These are phyloP conservation scores for Pichia pseudocactophila DNA, from an alignment of 805 yeast species.

Conservation along the genomic window DNA sequence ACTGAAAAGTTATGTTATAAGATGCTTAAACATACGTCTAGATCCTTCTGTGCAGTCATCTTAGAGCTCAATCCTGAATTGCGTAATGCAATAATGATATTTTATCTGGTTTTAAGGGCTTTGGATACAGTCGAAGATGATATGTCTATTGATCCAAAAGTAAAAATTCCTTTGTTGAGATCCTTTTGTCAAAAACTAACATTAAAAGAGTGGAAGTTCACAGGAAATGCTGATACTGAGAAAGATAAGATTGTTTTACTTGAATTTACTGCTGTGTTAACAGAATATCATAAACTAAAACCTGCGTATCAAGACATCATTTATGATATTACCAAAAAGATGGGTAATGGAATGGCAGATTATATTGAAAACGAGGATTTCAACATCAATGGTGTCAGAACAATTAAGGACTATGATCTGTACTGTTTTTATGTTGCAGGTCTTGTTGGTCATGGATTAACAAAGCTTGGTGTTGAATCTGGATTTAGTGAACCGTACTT, in stretches of 20 bases:
- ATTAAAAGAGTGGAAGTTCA: constrained; percentile 69
- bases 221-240: constrained; percentile 67
- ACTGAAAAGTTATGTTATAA: constrained; percentile 56
- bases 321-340: constrained; percentile 64
- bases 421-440: constrained; percentile 99
- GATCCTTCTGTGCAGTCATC: constrained; percentile 93
- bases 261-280: constrained; percentile 63
- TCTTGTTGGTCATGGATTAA: constrained; percentile 91
- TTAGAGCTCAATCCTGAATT: constrained; percentile 85
- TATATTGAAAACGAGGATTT: constrained; percentile 72
- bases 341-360: constrained; percentile 99
- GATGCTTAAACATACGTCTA: constrained; percentile 60
- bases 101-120: constrained; percentile 81
- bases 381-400: constrained; percentile 68
- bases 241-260: constrained; percentile 73
- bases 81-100: constrained; percentile 70
- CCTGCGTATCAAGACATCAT: constrained; percentile 73
- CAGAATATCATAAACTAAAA: constrained; percentile 64
- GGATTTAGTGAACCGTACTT: constrained; percentile 51
- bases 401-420: constrained; percentile 73
- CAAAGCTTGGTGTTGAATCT: constrained; percentile 72
- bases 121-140: constrained; percentile 96
- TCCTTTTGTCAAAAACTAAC: constrained; percentile 55
- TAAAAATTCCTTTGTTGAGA: constrained; percentile 70
- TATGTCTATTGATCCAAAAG: constrained; percentile 66